phyloP scores from a whole-genome alignment of 306 rosid genomes.

The Cyclanthera cordifolia region DNA sequence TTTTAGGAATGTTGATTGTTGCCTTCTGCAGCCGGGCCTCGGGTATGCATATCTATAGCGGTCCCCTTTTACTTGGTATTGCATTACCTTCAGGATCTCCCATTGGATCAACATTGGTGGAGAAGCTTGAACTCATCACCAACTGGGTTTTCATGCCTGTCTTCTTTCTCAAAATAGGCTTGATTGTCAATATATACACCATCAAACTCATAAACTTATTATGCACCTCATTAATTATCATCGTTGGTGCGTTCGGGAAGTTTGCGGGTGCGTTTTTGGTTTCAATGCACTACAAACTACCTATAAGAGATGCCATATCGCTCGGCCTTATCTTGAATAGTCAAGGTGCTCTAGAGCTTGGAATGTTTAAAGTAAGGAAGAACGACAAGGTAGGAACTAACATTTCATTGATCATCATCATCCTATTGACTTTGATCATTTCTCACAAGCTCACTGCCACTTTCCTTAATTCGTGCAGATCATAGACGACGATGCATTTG shows the following conservation, averaged over 20 bases:
- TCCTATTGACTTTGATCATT: not conserved
- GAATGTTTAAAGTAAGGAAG: slow-evolving; percentile 14
- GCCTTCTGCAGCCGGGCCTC: slow-evolving; percentile 18
- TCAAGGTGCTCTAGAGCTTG: slow-evolving; percentile 29
- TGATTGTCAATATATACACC: not conserved
- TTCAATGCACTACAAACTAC: slow-evolving; percentile 9
- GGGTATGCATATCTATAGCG: slow-evolving; percentile 21
- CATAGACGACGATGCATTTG: slow-evolving; percentile 16
- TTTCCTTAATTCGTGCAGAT: slow-evolving; percentile 8
- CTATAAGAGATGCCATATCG: slow-evolving; percentile 16
- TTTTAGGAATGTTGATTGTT: slow-evolving; percentile 14
- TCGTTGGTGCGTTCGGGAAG: slow-evolving; percentile 18
- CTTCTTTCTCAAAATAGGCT: slow-evolving; percentile 21
- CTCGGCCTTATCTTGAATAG: slow-evolving; percentile 28
- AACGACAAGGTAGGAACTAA: not conserved
- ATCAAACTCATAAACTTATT: not conserved
- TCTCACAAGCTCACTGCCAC: not conserved
- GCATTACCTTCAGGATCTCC: slow-evolving; percentile 24
- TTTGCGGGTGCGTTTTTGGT: slow-evolving; percentile 18
- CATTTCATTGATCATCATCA: not conserved
- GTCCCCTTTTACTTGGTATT: slow-evolving; percentile 26
- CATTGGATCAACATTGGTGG: slow-evolving; percentile 13
- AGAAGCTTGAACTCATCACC: slow-evolving; percentile 22
- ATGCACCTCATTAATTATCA: slow-evolving; percentile 7
- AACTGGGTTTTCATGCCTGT: slow-evolving; percentile 28